Base-by-base conservation (phyloP, 225 moss, liverwort and hornwort species). In the Sphagnum contortum region DNA sequence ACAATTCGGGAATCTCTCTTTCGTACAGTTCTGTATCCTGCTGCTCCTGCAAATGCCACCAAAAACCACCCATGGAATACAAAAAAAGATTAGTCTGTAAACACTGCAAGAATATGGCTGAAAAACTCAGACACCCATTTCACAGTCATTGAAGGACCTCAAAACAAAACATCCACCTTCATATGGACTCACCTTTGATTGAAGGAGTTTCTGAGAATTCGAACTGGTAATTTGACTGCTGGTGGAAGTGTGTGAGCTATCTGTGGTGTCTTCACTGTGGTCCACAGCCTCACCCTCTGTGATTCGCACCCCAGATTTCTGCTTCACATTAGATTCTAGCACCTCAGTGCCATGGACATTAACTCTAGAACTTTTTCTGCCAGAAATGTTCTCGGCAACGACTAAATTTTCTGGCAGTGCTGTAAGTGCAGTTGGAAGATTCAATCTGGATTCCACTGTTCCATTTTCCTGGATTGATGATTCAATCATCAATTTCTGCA, bases 211-310 rank as follows among this genome's bases (percentile, higher is more conserved):
- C 4, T 48, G 3, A 3, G 1, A 29, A 29, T 29, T 48, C 47
- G 8, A 48, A 12, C 6, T 6, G 45, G 12, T 46, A 45, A 3
- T 45, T 48, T 5, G 44, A 61, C 46, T 8, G 47, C 74, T 71
- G 61, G 44, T 61, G 64, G 68, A 57, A 64, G 69, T 47, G 10
- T 71, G 57, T 13, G 60, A 45, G 44, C 69, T 44, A 10, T 11
- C 47, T 3, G 4, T 29, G 29, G 29, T 9, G 47, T 78, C 76
- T 10, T 69, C 73, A 12, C 85, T 85, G 13, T 79, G 81, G 62
- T 85, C 78, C 61, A 74, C 70, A 59, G 85, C 85, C 48, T 74
- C 81, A 60, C 81, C 76, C 2, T 66, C 66, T 47, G 78, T 78
- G 57, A 72, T 57, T 14, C 77, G 73, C 55, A 84, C 77, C 64